Evolutionary conservation across 2,329 filamentous ascomycete species (phyloP), one percentile per base, ranked within the genome.

Genomic region (Aspergillus sp.): DNA sequence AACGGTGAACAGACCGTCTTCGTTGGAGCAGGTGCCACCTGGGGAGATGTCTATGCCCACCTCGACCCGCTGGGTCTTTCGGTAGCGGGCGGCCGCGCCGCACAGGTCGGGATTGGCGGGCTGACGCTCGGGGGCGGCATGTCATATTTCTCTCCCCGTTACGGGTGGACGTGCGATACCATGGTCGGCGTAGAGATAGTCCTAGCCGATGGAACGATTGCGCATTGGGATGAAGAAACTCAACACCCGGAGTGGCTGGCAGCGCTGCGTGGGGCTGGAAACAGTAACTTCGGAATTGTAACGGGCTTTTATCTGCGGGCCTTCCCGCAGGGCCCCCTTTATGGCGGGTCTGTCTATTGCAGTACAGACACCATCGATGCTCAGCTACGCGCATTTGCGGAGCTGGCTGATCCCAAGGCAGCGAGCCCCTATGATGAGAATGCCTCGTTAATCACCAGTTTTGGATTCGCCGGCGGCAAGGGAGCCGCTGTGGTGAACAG

Each of bases 201-300:
- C 7, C 73, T 81, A 10, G 77, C 80, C 3, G 78, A 80, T 61
- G 78, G 78, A 3, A 76, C 73, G 5, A 75, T 80, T 57, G 71
- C 78, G 15, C 74, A 77, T 36, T 78, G 77, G 6, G 77, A 71
- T 25, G 70, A 67, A 13, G 68, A 64, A 2, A 11, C 27, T 1
- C 67, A 74, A 32, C 73, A 81, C 50, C n/a, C 39, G 0, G 55
- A 62, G 5, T 21, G 59, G 2, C 15, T 47, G 32, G 7, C 69
- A 67, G 49, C 72, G 64, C 42, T 74, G 69, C 65, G 73, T 67
- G 64, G 77, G 68, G 58, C 66, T 71, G 27, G 25, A 64, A 30
- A 30, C 27, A 30, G 27, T 30, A 71, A 73, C 38, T 75, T 70
- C 60, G 70, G 78, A 30, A 57, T 79, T 3, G 71, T 77, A 2